phyloP scores from a whole-genome alignment of 805 yeast species.

The Kazachstania africana region DNA sequence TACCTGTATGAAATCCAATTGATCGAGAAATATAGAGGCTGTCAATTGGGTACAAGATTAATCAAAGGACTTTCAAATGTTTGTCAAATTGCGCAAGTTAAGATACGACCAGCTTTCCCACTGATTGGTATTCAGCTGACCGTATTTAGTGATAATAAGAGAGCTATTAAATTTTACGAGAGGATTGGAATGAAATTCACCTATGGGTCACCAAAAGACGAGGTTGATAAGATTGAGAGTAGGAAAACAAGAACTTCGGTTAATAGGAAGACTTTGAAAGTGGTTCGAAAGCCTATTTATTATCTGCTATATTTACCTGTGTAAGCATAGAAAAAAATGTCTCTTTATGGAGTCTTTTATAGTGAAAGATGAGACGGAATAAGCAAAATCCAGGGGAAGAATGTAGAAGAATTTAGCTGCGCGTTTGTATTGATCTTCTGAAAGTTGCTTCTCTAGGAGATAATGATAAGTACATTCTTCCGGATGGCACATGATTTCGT shows the following conservation, averaged over 20 bases:
- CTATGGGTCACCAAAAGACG: conserved; percentile 14
- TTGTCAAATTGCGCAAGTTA: not conserved
- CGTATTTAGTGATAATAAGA: conserved; percentile 18
- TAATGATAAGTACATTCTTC: too few relatives aligned
- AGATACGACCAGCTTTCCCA: not conserved
- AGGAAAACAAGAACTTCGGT: conserved; percentile 2
- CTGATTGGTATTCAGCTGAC: conserved; percentile 17
- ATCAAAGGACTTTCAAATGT: conserved; percentile 3
- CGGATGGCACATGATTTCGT: too few relatives aligned
- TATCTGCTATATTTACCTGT: conserved; percentile 3
- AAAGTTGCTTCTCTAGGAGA: too few relatives aligned
- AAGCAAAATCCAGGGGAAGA: too few relatives aligned
- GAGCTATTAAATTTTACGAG: conserved; percentile 16
- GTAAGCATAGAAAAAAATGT: too few relatives aligned
- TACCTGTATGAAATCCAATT: conserved; percentile 24
- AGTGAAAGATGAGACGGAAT: too few relatives aligned
- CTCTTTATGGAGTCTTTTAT: too few relatives aligned
- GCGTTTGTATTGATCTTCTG: too few relatives aligned
- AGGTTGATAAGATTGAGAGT: conserved; percentile 1
- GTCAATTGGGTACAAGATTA: conserved; percentile 13
- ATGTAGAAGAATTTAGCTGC: too few relatives aligned
- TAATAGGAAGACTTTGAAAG: not conserved
- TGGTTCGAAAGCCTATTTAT: conserved; percentile 5
- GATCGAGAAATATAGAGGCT: conserved; percentile 6
- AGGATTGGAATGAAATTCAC: conserved; percentile 12